These are phyloP conservation scores for Cadophora sp. DNA, from an alignment of 2,329 filamentous ascomycete species.

Conservation along the genomic window DNA sequence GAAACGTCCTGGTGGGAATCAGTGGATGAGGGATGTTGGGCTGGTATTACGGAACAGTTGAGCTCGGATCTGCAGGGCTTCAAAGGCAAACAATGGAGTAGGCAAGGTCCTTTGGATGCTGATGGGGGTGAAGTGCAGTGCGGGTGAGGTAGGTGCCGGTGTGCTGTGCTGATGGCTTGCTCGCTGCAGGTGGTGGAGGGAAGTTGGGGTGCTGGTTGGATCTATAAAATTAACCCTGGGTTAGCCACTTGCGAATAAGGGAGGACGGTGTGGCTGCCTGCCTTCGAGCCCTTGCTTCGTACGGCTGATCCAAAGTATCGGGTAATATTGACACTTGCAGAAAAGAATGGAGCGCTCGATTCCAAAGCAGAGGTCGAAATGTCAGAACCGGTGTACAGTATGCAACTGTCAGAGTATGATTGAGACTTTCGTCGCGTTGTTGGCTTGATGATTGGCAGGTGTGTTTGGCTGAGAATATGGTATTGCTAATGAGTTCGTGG, in stretches of 20 bases:
- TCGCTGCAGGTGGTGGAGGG: conserved; percentile 6
- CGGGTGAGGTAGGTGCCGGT: conserved; percentile 2
- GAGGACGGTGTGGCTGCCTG: conserved; percentile 21
- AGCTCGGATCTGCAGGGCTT: neutral
- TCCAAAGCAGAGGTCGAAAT: neutral
- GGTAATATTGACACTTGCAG: conserved; percentile 22
- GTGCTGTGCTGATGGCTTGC: conserved; percentile 12
- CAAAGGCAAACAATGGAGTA: neutral
- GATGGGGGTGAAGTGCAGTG: neutral
- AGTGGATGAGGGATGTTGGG: neutral
- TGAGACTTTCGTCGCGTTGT: neutral
- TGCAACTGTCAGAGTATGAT: neutral
- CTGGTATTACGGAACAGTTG: conserved; percentile 7
- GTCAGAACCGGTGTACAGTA: neutral
- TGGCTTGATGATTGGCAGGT: neutral
- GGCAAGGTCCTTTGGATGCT: neutral
- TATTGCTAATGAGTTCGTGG: conserved; percentile 1
- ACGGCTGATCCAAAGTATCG: conserved; percentile 29
- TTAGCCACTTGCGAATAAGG: conserved; percentile 2
- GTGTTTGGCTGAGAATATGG: neutral
- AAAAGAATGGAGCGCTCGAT: neutral
- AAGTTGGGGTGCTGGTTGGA: conserved; percentile 1
- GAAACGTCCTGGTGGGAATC: neutral
- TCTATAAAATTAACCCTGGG: conserved; percentile 4
- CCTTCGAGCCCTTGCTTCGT: conserved; percentile 11